These are phyloP conservation scores for Aureobasidium mangrovei DNA, from an alignment of 2,329 filamentous ascomycete species.

Conservation along the genomic window DNA sequence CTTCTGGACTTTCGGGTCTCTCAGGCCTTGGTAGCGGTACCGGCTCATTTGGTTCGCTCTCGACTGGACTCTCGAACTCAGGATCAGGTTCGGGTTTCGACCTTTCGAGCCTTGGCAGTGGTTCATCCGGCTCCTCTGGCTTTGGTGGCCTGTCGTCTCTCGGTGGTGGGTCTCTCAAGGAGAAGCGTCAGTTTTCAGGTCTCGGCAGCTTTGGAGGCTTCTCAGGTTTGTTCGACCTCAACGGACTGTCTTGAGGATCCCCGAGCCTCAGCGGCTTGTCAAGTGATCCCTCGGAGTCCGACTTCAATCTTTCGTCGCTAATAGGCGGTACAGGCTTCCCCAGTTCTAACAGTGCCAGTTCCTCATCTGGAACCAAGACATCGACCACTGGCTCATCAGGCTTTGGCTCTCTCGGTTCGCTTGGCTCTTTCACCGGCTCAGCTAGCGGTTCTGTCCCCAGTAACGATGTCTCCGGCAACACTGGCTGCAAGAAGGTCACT, in stretches of 20 bases:
- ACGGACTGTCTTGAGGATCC: not conserved
- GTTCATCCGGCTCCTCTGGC: not conserved
- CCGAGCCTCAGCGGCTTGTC: not conserved
- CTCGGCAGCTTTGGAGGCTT: not conserved
- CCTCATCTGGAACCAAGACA: not conserved
- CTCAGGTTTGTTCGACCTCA: not conserved
- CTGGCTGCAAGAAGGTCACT: constrained; percentile 39
- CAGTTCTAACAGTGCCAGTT: not conserved
- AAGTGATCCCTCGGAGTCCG: not conserved
- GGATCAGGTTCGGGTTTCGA: not conserved
- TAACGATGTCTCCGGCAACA: constrained; percentile 17
- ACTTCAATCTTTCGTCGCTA: not conserved
- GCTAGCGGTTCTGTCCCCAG: constrained; percentile 10
- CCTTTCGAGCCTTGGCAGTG: not conserved
- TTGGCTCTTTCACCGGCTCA: constrained; percentile 9
- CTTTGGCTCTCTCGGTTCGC: constrained; percentile 6
- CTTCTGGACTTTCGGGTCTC: not conserved
- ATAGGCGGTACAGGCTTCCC: not conserved
- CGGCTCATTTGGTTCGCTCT: not conserved
- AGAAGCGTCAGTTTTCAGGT: not conserved
- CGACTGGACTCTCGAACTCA: too few species aligned
- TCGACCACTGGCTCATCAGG: not conserved
- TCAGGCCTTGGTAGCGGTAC: not conserved
- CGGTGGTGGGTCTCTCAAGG: not conserved
- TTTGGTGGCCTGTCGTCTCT: not conserved